Base-by-base conservation (phyloP, 1,284 basidiomycete species). In the Melampsora larici-populina region DNA sequence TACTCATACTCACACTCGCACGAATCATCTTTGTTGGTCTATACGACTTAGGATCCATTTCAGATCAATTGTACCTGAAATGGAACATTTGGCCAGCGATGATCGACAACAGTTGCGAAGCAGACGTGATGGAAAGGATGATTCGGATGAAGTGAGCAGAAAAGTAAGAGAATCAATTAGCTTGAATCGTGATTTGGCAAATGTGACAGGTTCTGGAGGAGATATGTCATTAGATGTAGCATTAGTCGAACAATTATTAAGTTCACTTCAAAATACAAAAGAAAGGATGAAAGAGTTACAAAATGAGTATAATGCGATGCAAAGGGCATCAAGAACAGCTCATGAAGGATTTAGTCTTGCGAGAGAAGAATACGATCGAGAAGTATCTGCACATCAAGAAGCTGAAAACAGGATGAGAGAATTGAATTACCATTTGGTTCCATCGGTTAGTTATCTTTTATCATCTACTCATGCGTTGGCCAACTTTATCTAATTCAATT, bases 331-430 rank as follows among this genome's bases (percentile, higher is more conserved):
- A 83, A 92, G 92, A 82, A 92, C 93, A 81, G 94, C 93, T 80
- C 92, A 94, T 78, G 92, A 95, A 80, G 95, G 96, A 18, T 86
- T 98, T 75, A 91, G 90, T 0, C 92, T 94, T 58, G 95, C 96
- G 1, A 92, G 94, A 80, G 90, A 91, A 71, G 95, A 98, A 83
- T 97, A 95, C 82, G 94, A 97, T 83, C 89, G 89, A 77, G 95
- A 98, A 84, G 87, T 94, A 64, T 89, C 91, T 74, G 89, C 90
- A 40, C 88, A 95, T 26, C 89, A 91, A 29, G 94, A 97, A 80
- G 92, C 93, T 1, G 94, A 98, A 85, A 90, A 91, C 0, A 94
- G 97, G 85, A 92, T 97, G 80, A 91, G 90, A 21, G 88, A 91
- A 68, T 86, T 99, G 49, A 87, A 93, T 86, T 97, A 81, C 94